Percentiles rank a stretch among this genome's conserved stretches.
Evolutionary conservation across 306 rosid genomes (phyloP).

Genomic region (Medicago ruthenica): DNA sequence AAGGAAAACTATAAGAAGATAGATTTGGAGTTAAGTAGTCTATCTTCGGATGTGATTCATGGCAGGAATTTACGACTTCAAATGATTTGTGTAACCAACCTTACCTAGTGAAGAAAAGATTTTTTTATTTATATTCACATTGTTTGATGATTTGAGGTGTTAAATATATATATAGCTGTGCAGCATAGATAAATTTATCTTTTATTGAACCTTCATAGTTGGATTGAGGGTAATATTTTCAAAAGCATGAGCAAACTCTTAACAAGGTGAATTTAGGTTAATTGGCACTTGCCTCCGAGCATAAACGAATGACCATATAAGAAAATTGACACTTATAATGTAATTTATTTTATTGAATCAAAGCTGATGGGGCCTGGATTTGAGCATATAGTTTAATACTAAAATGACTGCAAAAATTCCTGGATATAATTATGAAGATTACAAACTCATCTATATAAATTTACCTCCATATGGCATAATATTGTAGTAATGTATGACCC

Average conservation of each 20-base stretch:
- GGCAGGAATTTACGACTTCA: neutral
- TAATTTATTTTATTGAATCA: neutral
- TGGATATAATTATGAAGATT: no score
- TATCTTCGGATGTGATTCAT: neutral
- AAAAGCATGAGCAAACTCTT: constrained; percentile 1
- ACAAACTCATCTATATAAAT: no score
- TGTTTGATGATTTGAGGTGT: constrained; percentile 4
- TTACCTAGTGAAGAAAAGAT: neutral
- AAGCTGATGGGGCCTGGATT: neutral
- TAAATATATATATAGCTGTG: constrained; percentile 17
- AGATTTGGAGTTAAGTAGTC: neutral
- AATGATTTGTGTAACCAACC: constrained; percentile 1
- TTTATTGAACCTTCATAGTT: neutral
- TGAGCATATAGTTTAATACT: neutral
- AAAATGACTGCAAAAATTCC: neutral
- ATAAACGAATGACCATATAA: constrained; percentile 6
- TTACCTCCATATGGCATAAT: neutral
- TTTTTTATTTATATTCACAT: constrained; percentile 1
- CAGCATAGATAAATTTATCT: no score
- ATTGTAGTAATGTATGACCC: constrained; percentile 1
- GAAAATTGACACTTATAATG: neutral
- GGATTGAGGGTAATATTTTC: constrained; percentile 30
- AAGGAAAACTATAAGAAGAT: neutral
- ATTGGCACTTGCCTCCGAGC: constrained; percentile 8
- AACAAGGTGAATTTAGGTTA: neutral